These are phyloP conservation scores for Pseudognaphalium luteoalbum DNA, from an alignment of 129 eudicot species.

Conservation along the genomic window DNA sequence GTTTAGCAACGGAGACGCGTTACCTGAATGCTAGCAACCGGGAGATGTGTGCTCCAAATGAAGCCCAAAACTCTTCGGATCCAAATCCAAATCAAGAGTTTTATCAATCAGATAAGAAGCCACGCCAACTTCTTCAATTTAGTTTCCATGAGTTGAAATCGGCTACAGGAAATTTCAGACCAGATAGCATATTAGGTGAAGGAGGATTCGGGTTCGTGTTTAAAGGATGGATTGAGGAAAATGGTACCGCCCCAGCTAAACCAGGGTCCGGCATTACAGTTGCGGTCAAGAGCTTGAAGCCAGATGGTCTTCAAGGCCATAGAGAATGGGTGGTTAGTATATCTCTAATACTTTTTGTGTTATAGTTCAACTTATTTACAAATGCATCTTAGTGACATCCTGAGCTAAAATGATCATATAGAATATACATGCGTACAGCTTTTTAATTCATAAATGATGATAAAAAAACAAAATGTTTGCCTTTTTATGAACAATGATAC, in stretches of 20 bases:
- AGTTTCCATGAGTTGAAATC: conserved; percentile 79
- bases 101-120: conserved; percentile 44
- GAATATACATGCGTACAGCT: not conserved
- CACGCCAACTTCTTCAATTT: conserved; percentile 69
- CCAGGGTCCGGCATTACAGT: conserved; percentile 90
- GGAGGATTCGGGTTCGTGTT: conserved; percentile 94
- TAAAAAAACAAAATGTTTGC: not conserved
- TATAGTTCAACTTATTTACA: not conserved
- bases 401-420: not conserved
- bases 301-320: conserved; percentile 96
- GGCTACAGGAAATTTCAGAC: conserved; percentile 93
- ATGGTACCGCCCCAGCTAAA: conserved; percentile 92
- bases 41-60: conserved; percentile 90
- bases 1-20: conserved; percentile 82
- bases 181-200: conserved; percentile 93
- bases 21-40: conserved; percentile 94
- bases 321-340: conserved; percentile 99
- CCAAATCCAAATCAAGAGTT: conserved; percentile 39
- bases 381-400: not conserved
- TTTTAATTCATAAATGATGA: no score
- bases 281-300: conserved; percentile 95
- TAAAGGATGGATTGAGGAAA: conserved; percentile 97
- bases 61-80: conserved; percentile 60
- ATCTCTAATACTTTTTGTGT: not conserved
- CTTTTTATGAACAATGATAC: no score